A percentile compares a stretch with the other conserved stretches of the same genome.
Evolutionary conservation across 176 grass and related monocot genomes (phyloP).

Genomic region (Phoenix roebelenii): DNA sequence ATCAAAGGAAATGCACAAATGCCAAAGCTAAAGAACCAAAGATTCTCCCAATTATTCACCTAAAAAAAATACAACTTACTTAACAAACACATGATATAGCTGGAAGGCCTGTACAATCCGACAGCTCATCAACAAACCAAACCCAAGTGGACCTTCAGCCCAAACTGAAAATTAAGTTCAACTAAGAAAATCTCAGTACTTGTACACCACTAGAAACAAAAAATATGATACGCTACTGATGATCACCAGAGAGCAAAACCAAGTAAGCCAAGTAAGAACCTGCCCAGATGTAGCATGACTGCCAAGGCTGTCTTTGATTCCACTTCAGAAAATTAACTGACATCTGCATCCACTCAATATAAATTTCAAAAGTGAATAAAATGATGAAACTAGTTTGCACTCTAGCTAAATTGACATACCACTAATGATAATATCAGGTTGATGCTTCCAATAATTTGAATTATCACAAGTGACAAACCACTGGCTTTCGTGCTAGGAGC

Average conservation of each 20-base stretch:
- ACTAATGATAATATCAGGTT: constrained; percentile 1
- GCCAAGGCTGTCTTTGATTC: background rate
- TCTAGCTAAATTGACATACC: background rate
- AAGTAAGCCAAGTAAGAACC: background rate
- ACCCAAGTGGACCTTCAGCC: constrained; percentile 11
- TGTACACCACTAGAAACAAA: no score
- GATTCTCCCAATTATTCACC: background rate
- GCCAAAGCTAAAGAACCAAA: background rate
- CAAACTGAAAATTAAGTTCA: constrained; percentile 1
- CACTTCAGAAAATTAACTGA: constrained; percentile 3
- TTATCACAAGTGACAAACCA: background rate
- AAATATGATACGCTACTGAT: no score
- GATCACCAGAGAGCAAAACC: background rate
- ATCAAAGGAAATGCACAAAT: no score
- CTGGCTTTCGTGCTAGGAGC: background rate
- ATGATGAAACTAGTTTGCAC: no score
- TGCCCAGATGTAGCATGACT: constrained; percentile 8
- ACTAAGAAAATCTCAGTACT: no score
- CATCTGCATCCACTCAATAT: background rate
- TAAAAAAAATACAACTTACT: constrained; percentile 2
- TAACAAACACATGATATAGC: constrained; percentile 10
- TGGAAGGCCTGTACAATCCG: constrained; percentile 8
- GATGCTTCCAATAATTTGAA: constrained; percentile 6
- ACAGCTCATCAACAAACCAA: constrained; percentile 12
- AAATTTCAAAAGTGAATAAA: constrained; percentile 2